Base-by-base conservation (phyloP, 2,329 filamentous ascomycete species). In the Didymella exigua region DNA sequence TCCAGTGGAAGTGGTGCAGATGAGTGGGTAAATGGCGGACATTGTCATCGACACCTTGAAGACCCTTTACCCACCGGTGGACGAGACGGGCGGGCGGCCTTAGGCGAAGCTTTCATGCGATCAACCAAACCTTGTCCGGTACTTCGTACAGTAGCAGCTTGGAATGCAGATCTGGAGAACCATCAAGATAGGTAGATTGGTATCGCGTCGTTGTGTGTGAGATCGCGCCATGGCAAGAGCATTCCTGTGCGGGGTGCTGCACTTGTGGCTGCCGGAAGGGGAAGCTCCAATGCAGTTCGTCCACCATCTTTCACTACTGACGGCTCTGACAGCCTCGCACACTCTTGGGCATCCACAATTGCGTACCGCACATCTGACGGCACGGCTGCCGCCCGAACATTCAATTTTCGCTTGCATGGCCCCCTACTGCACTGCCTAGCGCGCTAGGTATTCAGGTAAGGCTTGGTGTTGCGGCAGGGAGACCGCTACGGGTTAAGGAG, bases 391-490 rank as follows among this genome's bases (percentile, higher is more conserved):
- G 41, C 52, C 52, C 47, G 36, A 55, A 42, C 21, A 50, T 46
- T 47, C 52, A 55, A 55, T 55, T 55, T 50, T 55, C 46, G 52
- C 46, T 50, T 55, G 52, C 52, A 46, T 50, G 24, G 24, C 36
- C 52, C 52, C 52, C 46, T 55, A 46, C 54, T 56, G 54, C 54
- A 56, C 43, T 43, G 47, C 43, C 54, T 48, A 51, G 48, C 54
- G 42, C 47, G 54, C 54, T 51, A 47, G 43, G 38, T 48, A 43
- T 38, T 56, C 48, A 56, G 37, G 54, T 38, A 48, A 38, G 54
- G 47, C 54, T 56, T 51, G 51, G 48, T 61, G 51, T 58, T 59
- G 62, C 63, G 62, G 63, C 63, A 65, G 55, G 58, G 63, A 57
- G 51, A 56, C 54, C 46, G 63, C 60, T 58, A 59, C 59, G 42